Evolutionary conservation across 2,329 filamentous ascomycete genomes (phyloP).

Genomic region (Paraconiothyrium sp.): DNA sequence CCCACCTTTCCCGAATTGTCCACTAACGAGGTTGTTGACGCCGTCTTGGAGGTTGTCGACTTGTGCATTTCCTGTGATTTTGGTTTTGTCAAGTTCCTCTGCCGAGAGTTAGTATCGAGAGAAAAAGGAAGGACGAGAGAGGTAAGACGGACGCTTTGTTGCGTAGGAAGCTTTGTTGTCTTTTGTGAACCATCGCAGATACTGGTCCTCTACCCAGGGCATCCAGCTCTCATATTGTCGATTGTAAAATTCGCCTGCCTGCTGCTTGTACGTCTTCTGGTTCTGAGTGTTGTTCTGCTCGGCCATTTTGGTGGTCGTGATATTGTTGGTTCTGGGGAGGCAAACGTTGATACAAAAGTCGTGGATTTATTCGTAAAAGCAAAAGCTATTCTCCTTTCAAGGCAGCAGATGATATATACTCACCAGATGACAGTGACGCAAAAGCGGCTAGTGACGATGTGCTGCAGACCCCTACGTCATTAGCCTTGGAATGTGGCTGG

Average conservation of each 20-base stretch:
- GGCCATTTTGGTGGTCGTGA: conserved; percentile 13
- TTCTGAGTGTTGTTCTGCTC: conserved; percentile 20
- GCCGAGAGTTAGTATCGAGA: conserved; percentile 2
- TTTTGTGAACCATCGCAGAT: conserved; percentile 76
- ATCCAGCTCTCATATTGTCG: conserved; percentile 78
- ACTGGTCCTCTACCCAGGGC: conserved; percentile 79
- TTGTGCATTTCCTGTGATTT: conserved; percentile 73
- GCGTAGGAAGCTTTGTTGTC: conserved; percentile 80
- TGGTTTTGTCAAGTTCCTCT: conserved; percentile 75
- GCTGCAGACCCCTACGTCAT: conserved; percentile 29
- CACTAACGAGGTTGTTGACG: conserved; percentile 68
- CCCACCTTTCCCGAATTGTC: conserved; percentile 74
- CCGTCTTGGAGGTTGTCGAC: conserved; percentile 75
- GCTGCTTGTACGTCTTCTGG: conserved; percentile 43
- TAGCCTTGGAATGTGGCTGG: conserved; percentile 22
- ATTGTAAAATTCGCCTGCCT: conserved; percentile 67
- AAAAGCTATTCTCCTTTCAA: neutral
- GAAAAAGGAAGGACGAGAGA: neutral
- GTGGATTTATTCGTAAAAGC: neutral
- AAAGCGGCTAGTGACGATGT: conserved; percentile 22
- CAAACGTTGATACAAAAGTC: neutral
- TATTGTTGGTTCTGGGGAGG: neutral
- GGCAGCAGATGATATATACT: conserved; percentile 3
- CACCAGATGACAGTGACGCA: conserved; percentile 11
- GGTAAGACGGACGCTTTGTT: conserved; percentile 66